Percentiles rank a stretch among this genome's conserved stretches.
phyloP scores from a whole-genome alignment of 192 early-diverging fungal species.

The Allomyces javanicus region DNA sequence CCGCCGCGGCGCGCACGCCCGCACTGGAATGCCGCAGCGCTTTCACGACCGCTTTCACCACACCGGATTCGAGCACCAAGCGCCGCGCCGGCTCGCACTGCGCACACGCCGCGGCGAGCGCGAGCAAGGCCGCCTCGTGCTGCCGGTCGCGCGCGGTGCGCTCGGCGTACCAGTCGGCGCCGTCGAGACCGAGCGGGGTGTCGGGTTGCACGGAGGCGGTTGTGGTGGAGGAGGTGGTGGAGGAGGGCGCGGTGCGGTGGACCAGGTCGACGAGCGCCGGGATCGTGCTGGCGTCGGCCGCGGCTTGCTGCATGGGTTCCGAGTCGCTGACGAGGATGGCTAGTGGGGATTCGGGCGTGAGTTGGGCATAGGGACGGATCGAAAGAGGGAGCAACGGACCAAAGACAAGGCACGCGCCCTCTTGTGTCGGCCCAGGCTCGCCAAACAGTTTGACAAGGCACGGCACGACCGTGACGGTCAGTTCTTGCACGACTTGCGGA shows the following conservation, averaged over 20 bases:
- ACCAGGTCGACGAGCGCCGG: neutral
- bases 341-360: neutral
- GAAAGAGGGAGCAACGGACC: neutral
- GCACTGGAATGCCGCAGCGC: conserved; percentile 34
- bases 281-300: no score
- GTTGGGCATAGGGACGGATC: neutral
- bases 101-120: neutral
- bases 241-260: neutral
- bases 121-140: neutral
- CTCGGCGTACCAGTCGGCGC: neutral
- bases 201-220: neutral
- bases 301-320: neutral
- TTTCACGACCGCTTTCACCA: conserved; percentile 47
- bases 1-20: conserved; percentile 49
- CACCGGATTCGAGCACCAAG: conserved; percentile 48
- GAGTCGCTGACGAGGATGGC: neutral
- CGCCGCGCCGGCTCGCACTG: neutral
- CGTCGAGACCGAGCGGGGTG: neutral
- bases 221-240: neutral
- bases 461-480: neutral
- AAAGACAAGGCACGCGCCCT: neutral
- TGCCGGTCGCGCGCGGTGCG: neutral
- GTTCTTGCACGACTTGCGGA: neutral
- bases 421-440: neutral
- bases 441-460: neutral